Percentiles rank a stretch among this genome's conserved stretches.
Conservation (phyloP, 2,329 filamentous ascomycete genomes). For the Ophidiomyces ophidiicola region DNA sequence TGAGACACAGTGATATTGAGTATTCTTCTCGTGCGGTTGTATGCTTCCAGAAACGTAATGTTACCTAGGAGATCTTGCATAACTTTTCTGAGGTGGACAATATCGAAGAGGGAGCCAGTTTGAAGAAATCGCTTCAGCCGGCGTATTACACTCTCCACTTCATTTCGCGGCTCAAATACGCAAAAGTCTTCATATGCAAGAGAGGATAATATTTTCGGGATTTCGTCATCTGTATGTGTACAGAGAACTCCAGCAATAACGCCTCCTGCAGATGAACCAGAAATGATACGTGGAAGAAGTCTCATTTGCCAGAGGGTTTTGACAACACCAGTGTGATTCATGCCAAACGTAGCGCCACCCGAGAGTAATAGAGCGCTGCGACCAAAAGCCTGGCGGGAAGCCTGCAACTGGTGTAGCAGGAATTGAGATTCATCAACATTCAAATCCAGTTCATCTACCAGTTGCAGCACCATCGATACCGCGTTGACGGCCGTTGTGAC, state of each 20-base stretch:
- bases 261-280: conserved; percentile 74
- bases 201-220: conserved; percentile 53
- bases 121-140: conserved; percentile 64
- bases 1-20: conserved; percentile 91
- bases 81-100: conserved; percentile 64
- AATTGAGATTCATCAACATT: conserved; percentile 47
- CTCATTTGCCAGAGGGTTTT: conserved; percentile 65
- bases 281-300: conserved; percentile 73
- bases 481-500: conserved; percentile 67
- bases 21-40: conserved; percentile 83
- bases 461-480: conserved; percentile 57
- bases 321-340: conserved; percentile 81
- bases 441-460: conserved; percentile 40
- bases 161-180: conserved; percentile 58
- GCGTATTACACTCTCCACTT: conserved; percentile 51
- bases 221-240: conserved; percentile 63
- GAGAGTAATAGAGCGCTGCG: conserved; percentile 71
- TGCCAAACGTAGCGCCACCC: conserved; percentile 78
- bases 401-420: conserved; percentile 56
- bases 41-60: conserved; percentile 89
- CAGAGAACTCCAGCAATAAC: conserved; percentile 75
- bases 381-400: conserved; percentile 69
- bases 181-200: conserved; percentile 71
- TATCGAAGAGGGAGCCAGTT: conserved; percentile 75
- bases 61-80: conserved; percentile 74